phyloP scores from a whole-genome alignment of 1,284 basidiomycete genomes.

The Athelia psychrophila region DNA sequence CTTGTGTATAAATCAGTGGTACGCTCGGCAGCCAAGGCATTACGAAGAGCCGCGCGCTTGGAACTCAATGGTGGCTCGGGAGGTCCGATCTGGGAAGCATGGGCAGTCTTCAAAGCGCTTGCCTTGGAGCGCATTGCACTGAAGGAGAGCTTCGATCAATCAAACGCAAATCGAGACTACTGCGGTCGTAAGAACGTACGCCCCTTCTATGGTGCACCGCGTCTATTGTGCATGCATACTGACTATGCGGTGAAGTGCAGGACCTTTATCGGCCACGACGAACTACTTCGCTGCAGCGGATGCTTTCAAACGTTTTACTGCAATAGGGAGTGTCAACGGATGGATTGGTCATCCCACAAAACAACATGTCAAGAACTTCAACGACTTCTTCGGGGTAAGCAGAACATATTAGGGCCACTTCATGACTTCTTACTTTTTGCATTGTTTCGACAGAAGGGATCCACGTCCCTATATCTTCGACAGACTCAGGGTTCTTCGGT shows the following conservation, averaged over 20 bases:
- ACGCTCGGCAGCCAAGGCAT: not conserved
- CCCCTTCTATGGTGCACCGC: not conserved
- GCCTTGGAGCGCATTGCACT: not conserved
- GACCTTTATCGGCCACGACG: not conserved
- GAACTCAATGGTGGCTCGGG: not conserved
- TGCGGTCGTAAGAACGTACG: not conserved
- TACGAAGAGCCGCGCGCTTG: not conserved
- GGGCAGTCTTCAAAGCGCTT: not conserved
- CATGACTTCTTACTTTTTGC: not conserved
- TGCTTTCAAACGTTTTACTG: no score
- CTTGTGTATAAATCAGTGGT: not conserved
- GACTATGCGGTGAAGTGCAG: not conserved
- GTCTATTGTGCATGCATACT: not conserved
- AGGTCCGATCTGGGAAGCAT: not conserved
- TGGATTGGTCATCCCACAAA: not conserved
- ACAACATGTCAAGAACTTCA: not conserved
- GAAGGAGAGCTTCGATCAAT: no score
- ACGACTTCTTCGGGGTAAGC: not conserved
- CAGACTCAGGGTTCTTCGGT: not conserved
- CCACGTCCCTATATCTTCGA: not conserved
- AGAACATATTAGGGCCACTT: not conserved
- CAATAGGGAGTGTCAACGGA: not conserved
- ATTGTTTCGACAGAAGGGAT: no score
- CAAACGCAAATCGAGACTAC: not conserved
- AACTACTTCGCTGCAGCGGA: not conserved